Conservation (phyloP, 495 filamentous ascomycete species). For the Corynascus novoguineensis region DNA sequence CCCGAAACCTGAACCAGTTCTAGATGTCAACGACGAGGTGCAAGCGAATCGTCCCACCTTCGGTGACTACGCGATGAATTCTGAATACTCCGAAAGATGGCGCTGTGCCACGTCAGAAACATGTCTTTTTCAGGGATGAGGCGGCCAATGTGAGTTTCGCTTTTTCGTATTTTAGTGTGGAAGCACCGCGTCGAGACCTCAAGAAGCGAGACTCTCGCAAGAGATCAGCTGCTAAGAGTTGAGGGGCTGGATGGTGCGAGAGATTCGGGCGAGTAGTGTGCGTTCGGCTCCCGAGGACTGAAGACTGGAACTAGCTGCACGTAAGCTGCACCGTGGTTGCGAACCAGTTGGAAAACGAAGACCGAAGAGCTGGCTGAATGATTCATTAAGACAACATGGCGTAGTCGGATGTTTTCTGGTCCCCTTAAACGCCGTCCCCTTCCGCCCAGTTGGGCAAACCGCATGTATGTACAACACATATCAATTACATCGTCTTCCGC, state of each 20-base stretch:
- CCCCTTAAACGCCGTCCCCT: conserved; percentile 21
- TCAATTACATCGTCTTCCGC: conserved; percentile 20
- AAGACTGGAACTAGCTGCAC: not conserved
- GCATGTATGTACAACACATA: conserved; percentile 26
- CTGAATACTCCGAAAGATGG: not conserved
- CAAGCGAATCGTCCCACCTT: not conserved
- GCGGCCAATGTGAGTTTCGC: not conserved
- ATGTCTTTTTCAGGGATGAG: not conserved
- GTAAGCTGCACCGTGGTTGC: conserved; percentile 1
- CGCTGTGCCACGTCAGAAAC: not conserved
- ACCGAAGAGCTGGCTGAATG: not conserved
- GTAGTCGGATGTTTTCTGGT: conserved; percentile 1
- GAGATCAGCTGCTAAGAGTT: not conserved
- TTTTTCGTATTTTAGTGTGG: conserved; percentile 5
- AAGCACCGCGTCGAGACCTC: not conserved
- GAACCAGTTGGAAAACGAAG: not conserved
- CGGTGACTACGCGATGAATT: not conserved
- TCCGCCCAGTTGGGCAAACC: conserved; percentile 11
- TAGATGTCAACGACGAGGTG: not conserved
- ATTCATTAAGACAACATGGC: conserved; percentile 12
- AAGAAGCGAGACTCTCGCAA: not conserved
- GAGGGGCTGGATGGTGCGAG: not conserved
- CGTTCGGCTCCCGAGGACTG: not conserved
- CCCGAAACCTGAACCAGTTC: not conserved
- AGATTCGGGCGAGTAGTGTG: not conserved